Conservation (phyloP, 306 rosid genomes). For the Quillaja saponaria region DNA sequence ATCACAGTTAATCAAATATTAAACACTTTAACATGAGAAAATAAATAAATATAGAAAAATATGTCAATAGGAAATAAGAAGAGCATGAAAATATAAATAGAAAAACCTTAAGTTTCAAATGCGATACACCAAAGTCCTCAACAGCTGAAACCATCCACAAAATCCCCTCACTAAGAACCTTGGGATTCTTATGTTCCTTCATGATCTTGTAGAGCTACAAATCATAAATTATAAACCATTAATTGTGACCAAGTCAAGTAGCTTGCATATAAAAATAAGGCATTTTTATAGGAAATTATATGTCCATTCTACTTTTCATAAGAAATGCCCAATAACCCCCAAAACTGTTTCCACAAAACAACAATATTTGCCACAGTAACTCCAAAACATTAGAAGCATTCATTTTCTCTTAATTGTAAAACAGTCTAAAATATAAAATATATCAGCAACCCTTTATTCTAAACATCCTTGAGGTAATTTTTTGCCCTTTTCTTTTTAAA, state of each 20-base stretch:
- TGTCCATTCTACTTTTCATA: not conserved
- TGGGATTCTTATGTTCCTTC: conserved; percentile 99
- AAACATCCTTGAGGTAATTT: not conserved
- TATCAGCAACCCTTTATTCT: not conserved
- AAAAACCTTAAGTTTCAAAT: conserved; percentile 84
- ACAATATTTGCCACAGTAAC: not conserved
- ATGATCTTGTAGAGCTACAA: conserved; percentile 82
- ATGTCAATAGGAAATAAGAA: not conserved
- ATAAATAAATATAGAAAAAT: not conserved
- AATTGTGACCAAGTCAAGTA: conserved; percentile 4
- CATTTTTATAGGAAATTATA: not conserved
- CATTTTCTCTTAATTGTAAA: not conserved
- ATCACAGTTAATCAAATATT: conserved; percentile 20
- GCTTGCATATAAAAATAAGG: not conserved
- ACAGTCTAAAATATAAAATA: not conserved
- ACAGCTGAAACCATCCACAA: conserved; percentile 96
- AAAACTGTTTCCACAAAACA: not conserved
- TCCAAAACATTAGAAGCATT: too few species aligned
- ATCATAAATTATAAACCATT: not conserved
- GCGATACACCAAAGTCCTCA: conserved; percentile 90
- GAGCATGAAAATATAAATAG: conserved; percentile 5
- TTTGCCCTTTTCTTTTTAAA: not conserved
- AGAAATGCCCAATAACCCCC: not conserved
- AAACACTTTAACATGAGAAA: conserved; percentile 9
- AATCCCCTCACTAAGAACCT: conserved; percentile 96